A percentile compares a stretch with the other conserved stretches of the same genome.
Evolutionary conservation across 2,329 filamentous ascomycete species (phyloP).

Genomic region (Cryoendolithus antarcticus): DNA sequence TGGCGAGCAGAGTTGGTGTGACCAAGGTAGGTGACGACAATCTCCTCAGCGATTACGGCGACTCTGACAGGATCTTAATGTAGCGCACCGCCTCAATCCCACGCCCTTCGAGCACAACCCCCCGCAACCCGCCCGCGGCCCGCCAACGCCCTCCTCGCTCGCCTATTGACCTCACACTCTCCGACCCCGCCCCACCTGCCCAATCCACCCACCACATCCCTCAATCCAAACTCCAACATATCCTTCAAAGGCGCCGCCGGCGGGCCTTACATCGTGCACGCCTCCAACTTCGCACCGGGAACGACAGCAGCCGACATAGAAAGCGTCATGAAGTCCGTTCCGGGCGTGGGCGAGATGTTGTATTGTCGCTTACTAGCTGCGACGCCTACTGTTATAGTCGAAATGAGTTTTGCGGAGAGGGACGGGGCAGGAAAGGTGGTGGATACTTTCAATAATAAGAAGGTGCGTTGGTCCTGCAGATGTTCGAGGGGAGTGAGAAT

Average conservation of each 20-base stretch:
- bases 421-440: constrained; percentile 65
- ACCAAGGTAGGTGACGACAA: constrained; percentile 58
- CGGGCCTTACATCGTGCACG: constrained; percentile 59
- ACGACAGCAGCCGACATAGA: constrained; percentile 75
- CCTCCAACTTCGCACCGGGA: constrained; percentile 70
- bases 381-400: constrained; percentile 60
- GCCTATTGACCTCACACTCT: constrained; percentile 10
- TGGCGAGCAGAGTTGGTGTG: constrained; percentile 61
- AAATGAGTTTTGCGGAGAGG: constrained; percentile 61
- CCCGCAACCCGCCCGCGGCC: constrained; percentile 5
- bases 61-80: neutral
- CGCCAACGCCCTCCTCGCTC: constrained; percentile 1
- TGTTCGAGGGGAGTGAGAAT: neutral
- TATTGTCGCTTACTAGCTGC: constrained; percentile 57
- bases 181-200: constrained; percentile 20
- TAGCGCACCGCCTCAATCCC: constrained; percentile 19
- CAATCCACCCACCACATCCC: constrained; percentile 29
- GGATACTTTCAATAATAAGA: constrained; percentile 65
- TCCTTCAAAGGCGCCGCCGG: constrained; percentile 56
- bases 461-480: constrained; percentile 37
- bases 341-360: constrained; percentile 52
- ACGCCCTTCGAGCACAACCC: constrained; percentile 7
- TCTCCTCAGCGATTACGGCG: neutral
- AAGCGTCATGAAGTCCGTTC: constrained; percentile 54
- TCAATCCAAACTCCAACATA: constrained; percentile 34